A percentile compares a stretch with the other conserved stretches of the same genome.
Evolutionary conservation across 306 rosid species (phyloP).

Genomic region (Begonia masoniana): DNA sequence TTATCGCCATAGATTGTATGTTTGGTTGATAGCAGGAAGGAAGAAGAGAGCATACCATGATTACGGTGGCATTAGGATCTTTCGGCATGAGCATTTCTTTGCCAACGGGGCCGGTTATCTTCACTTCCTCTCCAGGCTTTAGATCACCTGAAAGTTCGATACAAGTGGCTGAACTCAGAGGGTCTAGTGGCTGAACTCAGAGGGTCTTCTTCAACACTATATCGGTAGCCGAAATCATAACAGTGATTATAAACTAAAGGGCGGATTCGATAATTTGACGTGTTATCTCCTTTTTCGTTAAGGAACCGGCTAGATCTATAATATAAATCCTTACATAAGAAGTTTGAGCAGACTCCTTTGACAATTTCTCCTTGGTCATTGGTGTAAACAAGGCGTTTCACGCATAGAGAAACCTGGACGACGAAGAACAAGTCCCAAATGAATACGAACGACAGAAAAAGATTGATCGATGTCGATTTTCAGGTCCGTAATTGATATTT

Average conservation of each 20-base stretch:
- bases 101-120: slow-evolving; percentile 86
- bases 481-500: no score
- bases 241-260: no score
- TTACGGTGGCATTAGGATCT: slow-evolving; percentile 79
- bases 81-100: slow-evolving; percentile 99
- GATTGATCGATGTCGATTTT: neutral
- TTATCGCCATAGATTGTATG: no score
- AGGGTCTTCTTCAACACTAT: no score
- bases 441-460: slow-evolving; percentile 1
- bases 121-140: slow-evolving; percentile 76
- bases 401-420: slow-evolving; percentile 91
- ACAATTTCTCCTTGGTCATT: slow-evolving; percentile 80
- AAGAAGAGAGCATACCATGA: slow-evolving; percentile 54
- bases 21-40: no score
- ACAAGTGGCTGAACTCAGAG: no score
- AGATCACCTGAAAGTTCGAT: slow-evolving; percentile 56
- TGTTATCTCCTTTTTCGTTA: no score
- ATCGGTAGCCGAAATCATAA: no score
- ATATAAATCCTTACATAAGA: slow-evolving; percentile 51
- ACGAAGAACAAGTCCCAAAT: slow-evolving; percentile 2
- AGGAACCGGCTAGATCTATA: no score
- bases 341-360: slow-evolving; percentile 95
- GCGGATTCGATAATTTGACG: neutral
- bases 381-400: slow-evolving; percentile 86
- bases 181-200: no score